Base-by-base conservation (phyloP, 208 protist genomes). In the Endotrypanum monterogeii region DNA sequence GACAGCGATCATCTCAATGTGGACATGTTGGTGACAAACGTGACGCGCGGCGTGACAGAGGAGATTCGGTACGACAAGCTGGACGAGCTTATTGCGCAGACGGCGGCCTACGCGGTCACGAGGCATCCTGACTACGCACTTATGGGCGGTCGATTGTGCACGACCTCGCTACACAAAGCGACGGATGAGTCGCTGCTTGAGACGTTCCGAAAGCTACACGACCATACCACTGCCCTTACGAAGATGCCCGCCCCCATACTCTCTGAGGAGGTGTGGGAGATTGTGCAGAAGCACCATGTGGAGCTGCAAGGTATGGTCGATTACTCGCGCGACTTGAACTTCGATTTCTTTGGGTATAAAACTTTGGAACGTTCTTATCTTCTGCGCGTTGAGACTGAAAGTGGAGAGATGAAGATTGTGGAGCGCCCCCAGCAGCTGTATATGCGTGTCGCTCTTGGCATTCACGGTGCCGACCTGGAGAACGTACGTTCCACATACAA, bases 351-450 rank as follows among this genome's bases (percentile, higher is more conserved):
- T 77, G 99, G 98, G n/a, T 99, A 98, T 85, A 99, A 99, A 86
- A 99, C 99, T 28, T 92, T 99, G n/a, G 98, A 99, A 87, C 87
- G 97, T 52, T 99, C 97, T 7, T 99, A 99, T 86, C 88, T 99
- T 11, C 89, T 99, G n/a, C 93, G 94, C 62, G 80, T 98, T 32
- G 90, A 99, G 73, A 88, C 77, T 32, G 86, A 73, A 30, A 70
- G 72, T 14, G 86, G 81, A 0, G 70, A 89, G 61, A 89, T 91
- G 74, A 61, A 88, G 44, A 93, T 99, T 66, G 97, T 98, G 3
- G 99, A 99, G 86, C 89, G 99, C 6, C 99, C 99, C 16, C 99
- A 99, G 92, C 98, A 99, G 80, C 98, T 99, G 97, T 90, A 99
- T 52, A 97, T 99, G 94, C 97, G 99, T 71, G 99, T 99, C 1